Evolutionary conservation across 1,139 yeast genomes (phyloP).

Genomic region (Sugiyamaella pinicola): DNA sequence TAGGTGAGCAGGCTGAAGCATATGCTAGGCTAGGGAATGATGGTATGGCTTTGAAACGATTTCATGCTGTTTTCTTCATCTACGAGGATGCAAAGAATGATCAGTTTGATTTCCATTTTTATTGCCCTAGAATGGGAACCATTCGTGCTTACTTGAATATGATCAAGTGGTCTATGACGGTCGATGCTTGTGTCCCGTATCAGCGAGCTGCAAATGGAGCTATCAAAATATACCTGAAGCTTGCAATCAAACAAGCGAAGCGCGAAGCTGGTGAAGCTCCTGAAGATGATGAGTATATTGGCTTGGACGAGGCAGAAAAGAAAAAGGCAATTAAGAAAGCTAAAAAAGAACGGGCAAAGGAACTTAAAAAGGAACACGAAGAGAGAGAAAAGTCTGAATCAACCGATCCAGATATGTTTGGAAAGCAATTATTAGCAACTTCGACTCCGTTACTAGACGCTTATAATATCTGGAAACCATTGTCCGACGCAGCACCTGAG

Average conservation of each 20-base stretch:
- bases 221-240: conserved; percentile 56
- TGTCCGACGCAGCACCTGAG: conserved; percentile 38
- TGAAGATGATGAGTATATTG: conserved; percentile 30
- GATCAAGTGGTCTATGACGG: conserved; percentile 76
- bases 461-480: conserved; percentile 43
- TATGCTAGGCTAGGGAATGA: conserved; percentile 54
- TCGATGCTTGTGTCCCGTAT: conserved; percentile 71
- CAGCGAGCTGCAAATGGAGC: conserved; percentile 71
- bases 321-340: conserved; percentile 44
- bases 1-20: conserved; percentile 84
- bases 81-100: conserved; percentile 76
- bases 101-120: conserved; percentile 92
- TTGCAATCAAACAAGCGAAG: conserved; percentile 33
- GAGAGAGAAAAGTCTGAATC: conserved; percentile 42
- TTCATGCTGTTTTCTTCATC: conserved; percentile 62
- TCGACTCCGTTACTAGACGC: conserved; percentile 48
- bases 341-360: conserved; percentile 47
- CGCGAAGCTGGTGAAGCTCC: conserved; percentile 24
- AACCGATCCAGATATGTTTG: conserved; percentile 51
- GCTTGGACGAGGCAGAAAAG: conserved; percentile 39
- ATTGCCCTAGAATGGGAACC: conserved; percentile 89
- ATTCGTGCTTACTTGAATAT: conserved; percentile 78
- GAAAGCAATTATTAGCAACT: conserved; percentile 43
- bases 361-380: conserved; percentile 46
- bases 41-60: conserved; percentile 84